A percentile compares a stretch with the other conserved stretches of the same genome.
These are phyloP conservation scores for Phaeomoniella chlamydospora DNA, from an alignment of 2,329 filamentous ascomycete species.

Conservation along the genomic window DNA sequence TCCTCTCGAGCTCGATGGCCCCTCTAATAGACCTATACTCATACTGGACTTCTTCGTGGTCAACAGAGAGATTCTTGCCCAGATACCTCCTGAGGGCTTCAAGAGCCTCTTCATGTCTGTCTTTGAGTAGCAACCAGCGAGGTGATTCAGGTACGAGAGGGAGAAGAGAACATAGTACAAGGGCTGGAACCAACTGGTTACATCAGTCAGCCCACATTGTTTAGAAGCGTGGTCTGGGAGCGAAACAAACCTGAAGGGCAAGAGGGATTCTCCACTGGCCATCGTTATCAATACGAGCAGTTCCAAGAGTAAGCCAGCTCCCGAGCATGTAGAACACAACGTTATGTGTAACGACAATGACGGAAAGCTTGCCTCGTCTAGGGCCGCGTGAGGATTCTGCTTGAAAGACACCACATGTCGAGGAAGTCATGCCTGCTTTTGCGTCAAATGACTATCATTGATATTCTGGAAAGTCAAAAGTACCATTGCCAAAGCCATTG, in stretches of 20 bases:
- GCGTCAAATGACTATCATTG: slow-evolving; percentile 33
- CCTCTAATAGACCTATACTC: slow-evolving; percentile 31
- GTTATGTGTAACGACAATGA: no score
- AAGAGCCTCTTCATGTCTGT: slow-evolving; percentile 17
- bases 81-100: slow-evolving; percentile 35
- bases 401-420: slow-evolving; percentile 34
- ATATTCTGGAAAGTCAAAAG: slow-evolving; percentile 35
- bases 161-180: no score
- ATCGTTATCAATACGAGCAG: slow-evolving; percentile 25
- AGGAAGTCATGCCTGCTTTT: slow-evolving; percentile 30
- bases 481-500: slow-evolving; percentile 33
- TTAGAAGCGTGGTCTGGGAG: no score
- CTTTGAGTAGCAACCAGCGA: slow-evolving; percentile 13
- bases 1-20: slow-evolving; percentile 32
- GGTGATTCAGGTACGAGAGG: slow-evolving; percentile 15
- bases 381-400: slow-evolving; percentile 34
- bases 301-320: no score
- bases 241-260: slow-evolving; percentile 34
- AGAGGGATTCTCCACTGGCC: slow-evolving; percentile 32
- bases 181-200: no score
- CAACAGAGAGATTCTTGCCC: slow-evolving; percentile 26
- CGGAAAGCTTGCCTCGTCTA: no score
- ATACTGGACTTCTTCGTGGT: slow-evolving; percentile 30
- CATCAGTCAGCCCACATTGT: no score
- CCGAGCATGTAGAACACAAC: no score